Evolutionary conservation across 139 green algal genomes (phyloP).

Genomic region (Chlamydomonas sp.): DNA sequence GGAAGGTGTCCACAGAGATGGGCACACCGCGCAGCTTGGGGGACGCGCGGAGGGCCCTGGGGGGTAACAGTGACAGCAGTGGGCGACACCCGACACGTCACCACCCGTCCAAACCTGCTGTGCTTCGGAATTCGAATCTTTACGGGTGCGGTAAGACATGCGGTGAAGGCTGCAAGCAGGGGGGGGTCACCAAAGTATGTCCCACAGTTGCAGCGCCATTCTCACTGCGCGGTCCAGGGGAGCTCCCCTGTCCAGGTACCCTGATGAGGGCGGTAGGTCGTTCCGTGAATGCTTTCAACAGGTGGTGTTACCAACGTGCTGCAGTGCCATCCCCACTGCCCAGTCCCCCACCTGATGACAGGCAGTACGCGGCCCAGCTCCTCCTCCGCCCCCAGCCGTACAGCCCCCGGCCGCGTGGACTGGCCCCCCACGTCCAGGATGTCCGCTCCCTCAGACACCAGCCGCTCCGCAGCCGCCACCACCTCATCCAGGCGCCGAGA

Average conservation of each 20-base stretch:
- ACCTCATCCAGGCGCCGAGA: slow-evolving; percentile 44
- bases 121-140: too few species aligned
- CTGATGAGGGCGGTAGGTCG: too few species aligned
- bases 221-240: too few species aligned
- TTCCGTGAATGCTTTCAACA: too few species aligned
- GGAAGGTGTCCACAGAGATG: slow-evolving; percentile 95
- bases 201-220: too few species aligned
- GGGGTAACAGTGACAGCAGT: neutral
- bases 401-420: slow-evolving; percentile 89
- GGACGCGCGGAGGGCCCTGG: slow-evolving; percentile 58
- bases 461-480: slow-evolving; percentile 63
- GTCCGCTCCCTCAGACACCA: slow-evolving; percentile 84
- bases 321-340: neutral
- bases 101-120: neutral
- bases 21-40: slow-evolving; percentile 52
- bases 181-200: too few species aligned
- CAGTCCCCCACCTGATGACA: slow-evolving; percentile 69
- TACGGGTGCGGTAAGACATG: too few species aligned
- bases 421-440: slow-evolving; percentile 97
- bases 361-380: slow-evolving; percentile 89
- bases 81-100: too few species aligned
- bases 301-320: too few species aligned
- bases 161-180: neutral
- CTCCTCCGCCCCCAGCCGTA: slow-evolving; percentile 62
- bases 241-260: too few species aligned